Percentiles rank a stretch among this genome's conserved stretches.
Conservation (phyloP, 2,329 filamentous ascomycete species). For the Scopulariopsis brevicaulis region DNA sequence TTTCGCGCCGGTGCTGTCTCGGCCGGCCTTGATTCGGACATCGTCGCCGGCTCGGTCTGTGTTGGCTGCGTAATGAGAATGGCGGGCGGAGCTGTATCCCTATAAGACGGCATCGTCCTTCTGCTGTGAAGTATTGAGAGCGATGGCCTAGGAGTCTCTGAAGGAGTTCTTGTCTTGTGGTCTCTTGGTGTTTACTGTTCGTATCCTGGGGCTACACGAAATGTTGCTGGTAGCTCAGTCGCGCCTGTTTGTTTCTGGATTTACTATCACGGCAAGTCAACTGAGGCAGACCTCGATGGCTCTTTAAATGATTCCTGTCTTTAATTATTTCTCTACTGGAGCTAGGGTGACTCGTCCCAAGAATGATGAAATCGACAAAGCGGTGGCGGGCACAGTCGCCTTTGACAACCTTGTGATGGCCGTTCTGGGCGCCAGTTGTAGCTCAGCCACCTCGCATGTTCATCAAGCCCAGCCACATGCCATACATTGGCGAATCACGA, state of each 20-base stretch:
- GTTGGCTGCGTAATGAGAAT: not conserved
- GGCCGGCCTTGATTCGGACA: not conserved
- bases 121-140: not conserved
- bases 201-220: not conserved
- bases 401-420: no score
- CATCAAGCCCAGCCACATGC: no score
- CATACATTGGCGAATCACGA: no score
- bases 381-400: not conserved
- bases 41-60: not conserved
- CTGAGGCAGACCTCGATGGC: not conserved
- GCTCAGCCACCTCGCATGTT: no score
- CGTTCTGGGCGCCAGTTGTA: no score
- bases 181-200: not conserved
- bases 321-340: not conserved
- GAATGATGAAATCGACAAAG: not conserved
- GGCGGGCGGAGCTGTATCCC: not conserved
- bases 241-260: not conserved
- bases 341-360: not conserved
- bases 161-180: not conserved
- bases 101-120: not conserved
- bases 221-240: not conserved
- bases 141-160: not conserved
- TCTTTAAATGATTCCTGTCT: not conserved
- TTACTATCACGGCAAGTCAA: not conserved
- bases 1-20: not conserved